Base-by-base conservation (phyloP, 2,329 filamentous ascomycete species). In the Nemania sp. region DNA sequence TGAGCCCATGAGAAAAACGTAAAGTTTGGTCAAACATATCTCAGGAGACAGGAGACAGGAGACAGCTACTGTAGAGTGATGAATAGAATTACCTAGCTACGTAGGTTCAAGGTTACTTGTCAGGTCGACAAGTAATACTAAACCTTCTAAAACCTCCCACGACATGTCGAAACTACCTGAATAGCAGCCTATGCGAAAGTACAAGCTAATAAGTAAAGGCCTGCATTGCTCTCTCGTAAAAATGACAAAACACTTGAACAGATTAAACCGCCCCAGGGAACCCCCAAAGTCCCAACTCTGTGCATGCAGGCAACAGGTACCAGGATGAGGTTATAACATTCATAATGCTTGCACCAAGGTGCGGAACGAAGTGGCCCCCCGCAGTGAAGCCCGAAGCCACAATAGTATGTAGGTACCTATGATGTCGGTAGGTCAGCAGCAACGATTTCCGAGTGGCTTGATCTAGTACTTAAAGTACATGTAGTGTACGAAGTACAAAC, bases 191-290 rank as follows among this genome's bases (percentile, higher is more conserved):
- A 20, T 46, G n/a, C 43, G n/a, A n/a, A 15, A 25, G 20, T 20
- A 39, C 15, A n/a, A n/a, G 29, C 9, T 53, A 55, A 37, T 51
- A 56, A 57, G 43, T 51, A 56, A 57, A 39, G 34, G 15, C 39
- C 32, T 29, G 47, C 32, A 50, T 63, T 63, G 34, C 48, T 55
- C 20, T 60, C 60, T 55, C 56, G 52, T 62, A 59, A 62, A 53
- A 59, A 48, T 59, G 56, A 62, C 60, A 56, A n/a, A 62, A 62
- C 45, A 25, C 18, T 15, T 11, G 4, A 12, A 29, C 9, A 10
- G 20, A 54, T 39, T 40, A 50, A 46, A 43, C 25, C 17, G 20
- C 12, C 17, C 32, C 17, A 21, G 25, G 25, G 25, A 39, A 39
- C 46, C 51, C 56, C 52, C 35, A 29, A 29, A 29, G 39, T 20